phyloP scores from a whole-genome alignment of 805 yeast genomes.

The Starmerella powellii region DNA sequence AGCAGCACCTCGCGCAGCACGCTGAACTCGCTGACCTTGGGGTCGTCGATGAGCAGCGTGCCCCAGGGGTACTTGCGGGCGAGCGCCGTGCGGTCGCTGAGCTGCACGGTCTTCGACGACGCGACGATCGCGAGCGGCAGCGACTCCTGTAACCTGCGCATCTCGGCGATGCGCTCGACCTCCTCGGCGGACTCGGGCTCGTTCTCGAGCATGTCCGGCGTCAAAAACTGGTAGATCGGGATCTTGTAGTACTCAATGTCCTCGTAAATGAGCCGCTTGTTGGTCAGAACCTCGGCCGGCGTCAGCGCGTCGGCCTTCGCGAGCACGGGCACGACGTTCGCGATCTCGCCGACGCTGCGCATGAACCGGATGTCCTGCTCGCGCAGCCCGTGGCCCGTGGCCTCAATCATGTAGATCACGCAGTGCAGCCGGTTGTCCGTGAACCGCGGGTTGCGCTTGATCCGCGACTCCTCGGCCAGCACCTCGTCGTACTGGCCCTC shows the following conservation, averaged over 20 bases:
- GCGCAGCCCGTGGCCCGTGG: constrained; percentile 44
- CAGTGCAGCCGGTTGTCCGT: constrained; percentile 67
- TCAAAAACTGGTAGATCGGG: constrained; percentile 54
- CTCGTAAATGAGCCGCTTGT: constrained; percentile 61
- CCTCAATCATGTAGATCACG: constrained; percentile 62
- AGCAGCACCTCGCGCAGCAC: constrained; percentile 66
- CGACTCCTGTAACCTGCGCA: constrained; percentile 38
- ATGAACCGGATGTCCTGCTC: constrained; percentile 69
- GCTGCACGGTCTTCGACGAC: constrained; percentile 19
- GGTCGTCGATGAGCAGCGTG: constrained; percentile 47
- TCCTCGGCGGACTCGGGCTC: constrained; percentile 39
- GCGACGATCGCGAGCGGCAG: constrained; percentile 61
- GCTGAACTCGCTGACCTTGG: constrained; percentile 68
- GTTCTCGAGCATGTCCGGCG: constrained; percentile 50
- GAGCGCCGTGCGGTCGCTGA: constrained; percentile 32
- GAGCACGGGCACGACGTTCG: constrained; percentile 74
- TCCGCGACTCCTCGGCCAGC: constrained; percentile 62
- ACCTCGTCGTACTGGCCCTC: constrained; percentile 62
- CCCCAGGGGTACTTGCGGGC: constrained; percentile 56
- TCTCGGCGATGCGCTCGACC: constrained; percentile 34
- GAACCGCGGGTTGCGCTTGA: constrained; percentile 58
- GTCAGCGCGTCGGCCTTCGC: constrained; percentile 80
- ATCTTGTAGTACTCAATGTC: constrained; percentile 60
- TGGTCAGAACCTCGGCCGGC: constrained; percentile 57
- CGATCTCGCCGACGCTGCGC: constrained; percentile 65